Percentiles rank a stretch among this genome's conserved stretches.
phyloP scores from a whole-genome alignment of 208 protist genomes.

The Balamuthia mandrillaris region DNA sequence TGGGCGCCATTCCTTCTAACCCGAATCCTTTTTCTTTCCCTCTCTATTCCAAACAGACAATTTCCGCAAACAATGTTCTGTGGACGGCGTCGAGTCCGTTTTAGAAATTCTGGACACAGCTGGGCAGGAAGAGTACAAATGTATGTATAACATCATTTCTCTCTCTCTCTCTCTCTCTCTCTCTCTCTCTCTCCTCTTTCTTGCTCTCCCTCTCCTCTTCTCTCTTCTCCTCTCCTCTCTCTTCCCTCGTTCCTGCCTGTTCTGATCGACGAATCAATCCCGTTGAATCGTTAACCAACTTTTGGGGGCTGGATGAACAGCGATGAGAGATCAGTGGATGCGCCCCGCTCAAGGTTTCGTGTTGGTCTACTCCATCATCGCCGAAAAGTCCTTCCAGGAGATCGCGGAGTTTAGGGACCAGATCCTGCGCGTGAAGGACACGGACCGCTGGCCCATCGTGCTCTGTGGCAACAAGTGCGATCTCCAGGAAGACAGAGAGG shows the following conservation, averaged over 20 bases:
- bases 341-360: slow-evolving; percentile 62
- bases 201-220: too few relatives aligned
- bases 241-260: too few relatives aligned
- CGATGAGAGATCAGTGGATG: slow-evolving; percentile 72
- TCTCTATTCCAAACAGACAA: too few relatives aligned
- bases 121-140: slow-evolving; percentile 65
- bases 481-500: slow-evolving; percentile 64
- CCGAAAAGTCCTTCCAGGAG: slow-evolving; percentile 66
- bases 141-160: too few relatives aligned
- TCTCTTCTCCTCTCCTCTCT: too few relatives aligned
- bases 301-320: too few relatives aligned
- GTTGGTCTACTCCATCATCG: slow-evolving; percentile 65
- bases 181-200: too few relatives aligned
- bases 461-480: slow-evolving; percentile 74
- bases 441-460: slow-evolving; percentile 53
- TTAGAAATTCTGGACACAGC: slow-evolving; percentile 74
- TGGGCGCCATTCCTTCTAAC: too few relatives aligned
- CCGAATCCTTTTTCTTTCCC: too few relatives aligned
- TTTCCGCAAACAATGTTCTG: slow-evolving; percentile 67
- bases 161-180: too few relatives aligned
- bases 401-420: slow-evolving; percentile 57
- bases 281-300: too few relatives aligned
- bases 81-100: slow-evolving; percentile 46
- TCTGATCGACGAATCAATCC: too few relatives aligned
- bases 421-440: slow-evolving; percentile 71